Base-by-base conservation (phyloP, 2,329 filamentous ascomycete species). In the Pleomassaria siparia region DNA sequence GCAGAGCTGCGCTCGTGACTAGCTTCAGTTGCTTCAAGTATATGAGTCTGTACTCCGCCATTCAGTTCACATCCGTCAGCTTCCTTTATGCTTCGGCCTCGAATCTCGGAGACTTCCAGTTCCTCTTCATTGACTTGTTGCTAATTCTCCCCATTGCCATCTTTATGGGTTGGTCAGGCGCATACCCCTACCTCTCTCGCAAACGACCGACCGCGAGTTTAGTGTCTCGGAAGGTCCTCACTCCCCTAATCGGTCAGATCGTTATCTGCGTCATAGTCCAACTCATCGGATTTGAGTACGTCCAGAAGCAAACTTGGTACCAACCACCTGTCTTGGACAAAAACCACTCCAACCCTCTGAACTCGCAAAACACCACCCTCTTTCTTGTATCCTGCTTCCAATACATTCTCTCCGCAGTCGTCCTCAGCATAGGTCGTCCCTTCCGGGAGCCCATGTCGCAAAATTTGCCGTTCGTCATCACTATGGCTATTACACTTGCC, bases 1-100 rank as follows among this genome's bases (percentile, higher is more conserved):
- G 94, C 16, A 85, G 95, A 53, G 92, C 92, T 16, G 89, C 95
- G 26, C 80, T 99, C 26, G 91, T 97, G n/a, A 99, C 94, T 11
- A 96, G 91, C 72, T 99, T 99, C 76, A 95, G 89, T 75, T 99
- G 94, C 76, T 99, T 99, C 81, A 99, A 97, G 76, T 99, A 95
- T 74, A 99, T 99, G 95, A 95, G 89, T 61, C 74, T 99, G 56
- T 99, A 99, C 76, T 97, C 91, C 2, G 92, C 94, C n/a, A 99
- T 99, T 56, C 94, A 99, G 71, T 99, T 99, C 76, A 95, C 90
- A 7, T 90, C 89, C 1, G 95, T 99, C 64, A 95, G 88, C 79
- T 96, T 99, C 67, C 80, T 99, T 13, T 99, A 99, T 71, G 89
- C 91, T 6, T 91, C 86, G 7, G 95, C 88, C 10, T 95, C 89